Conservation (phyloP, 352 stramenopile genomes). For the Pythium biforme region DNA sequence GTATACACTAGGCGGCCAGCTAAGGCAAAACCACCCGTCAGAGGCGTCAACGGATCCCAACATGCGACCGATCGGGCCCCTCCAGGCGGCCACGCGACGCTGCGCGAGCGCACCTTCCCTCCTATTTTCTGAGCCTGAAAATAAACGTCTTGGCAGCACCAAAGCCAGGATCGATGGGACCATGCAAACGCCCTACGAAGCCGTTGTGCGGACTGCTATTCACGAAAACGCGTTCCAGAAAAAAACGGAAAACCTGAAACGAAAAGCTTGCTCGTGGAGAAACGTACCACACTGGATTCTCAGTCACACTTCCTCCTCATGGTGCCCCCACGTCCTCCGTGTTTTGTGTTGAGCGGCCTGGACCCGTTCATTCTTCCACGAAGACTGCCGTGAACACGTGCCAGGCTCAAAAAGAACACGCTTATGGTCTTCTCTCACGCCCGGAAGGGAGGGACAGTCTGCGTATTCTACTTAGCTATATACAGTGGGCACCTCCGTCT, state of each 20-base stretch:
- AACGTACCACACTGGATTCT: background rate
- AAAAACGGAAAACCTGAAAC: constrained; percentile 1
- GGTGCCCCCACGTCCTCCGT: too few relatives aligned
- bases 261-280: background rate
- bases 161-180: background rate
- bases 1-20: constrained; percentile 3
- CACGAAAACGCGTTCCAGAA: too few relatives aligned
- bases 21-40: constrained; percentile 16
- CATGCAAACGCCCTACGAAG: background rate
- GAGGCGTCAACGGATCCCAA: constrained; percentile 9
- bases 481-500: background rate
- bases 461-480: background rate
- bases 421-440: too few relatives aligned
- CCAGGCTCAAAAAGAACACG: too few relatives aligned
- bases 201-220: too few relatives aligned
- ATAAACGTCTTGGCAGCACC: constrained; percentile 2
- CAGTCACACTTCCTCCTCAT: background rate
- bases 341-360: too few relatives aligned
- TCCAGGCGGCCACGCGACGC: background rate
- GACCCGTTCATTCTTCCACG: too few relatives aligned
- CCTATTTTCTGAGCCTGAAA: constrained; percentile 9
- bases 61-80: background rate
- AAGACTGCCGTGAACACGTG: too few relatives aligned
- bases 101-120: background rate
- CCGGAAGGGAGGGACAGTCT: background rate